Conservation (phyloP, 2,329 filamentous ascomycete genomes). For the Exophiala sideris region DNA sequence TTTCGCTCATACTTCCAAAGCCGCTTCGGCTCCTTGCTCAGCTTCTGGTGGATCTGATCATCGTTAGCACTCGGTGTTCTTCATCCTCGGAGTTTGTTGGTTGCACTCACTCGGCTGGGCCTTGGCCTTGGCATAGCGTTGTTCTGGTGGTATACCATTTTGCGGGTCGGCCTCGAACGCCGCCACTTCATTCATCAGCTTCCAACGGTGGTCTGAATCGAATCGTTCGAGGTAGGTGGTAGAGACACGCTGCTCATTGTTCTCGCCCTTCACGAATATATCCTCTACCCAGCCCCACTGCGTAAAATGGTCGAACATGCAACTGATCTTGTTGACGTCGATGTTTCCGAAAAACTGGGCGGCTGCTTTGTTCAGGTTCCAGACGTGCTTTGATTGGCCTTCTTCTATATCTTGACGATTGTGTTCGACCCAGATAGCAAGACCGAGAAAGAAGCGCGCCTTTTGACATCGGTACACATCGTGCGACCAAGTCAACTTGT, state of each 20-base stretch:
- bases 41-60: too few species aligned
- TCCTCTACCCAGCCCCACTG: slow-evolving; percentile 13
- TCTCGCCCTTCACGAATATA: not conserved
- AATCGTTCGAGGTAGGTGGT: not conserved
- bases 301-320: slow-evolving; percentile 7
- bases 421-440: slow-evolving; percentile 13
- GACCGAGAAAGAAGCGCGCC: slow-evolving; percentile 15
- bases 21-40: too few species aligned
- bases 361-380: slow-evolving; percentile 9
- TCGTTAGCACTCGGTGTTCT: too few species aligned
- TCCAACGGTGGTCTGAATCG: not conserved
- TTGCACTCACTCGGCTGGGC: too few species aligned
- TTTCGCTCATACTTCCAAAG: too few species aligned
- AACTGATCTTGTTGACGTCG: slow-evolving; percentile 15
- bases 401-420: not conserved
- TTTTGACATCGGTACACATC: slow-evolving; percentile 20
- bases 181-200: slow-evolving; percentile 1
- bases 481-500: slow-evolving; percentile 1
- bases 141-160: too few species aligned
- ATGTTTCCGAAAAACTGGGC: slow-evolving; percentile 13
- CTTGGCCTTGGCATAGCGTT: too few species aligned
- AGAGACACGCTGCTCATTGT: not conserved
- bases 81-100: too few species aligned
- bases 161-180: not conserved
- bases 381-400: not conserved